phyloP scores from a whole-genome alignment of 805 yeast genomes.

The Wickerhamiella slavikovae region DNA sequence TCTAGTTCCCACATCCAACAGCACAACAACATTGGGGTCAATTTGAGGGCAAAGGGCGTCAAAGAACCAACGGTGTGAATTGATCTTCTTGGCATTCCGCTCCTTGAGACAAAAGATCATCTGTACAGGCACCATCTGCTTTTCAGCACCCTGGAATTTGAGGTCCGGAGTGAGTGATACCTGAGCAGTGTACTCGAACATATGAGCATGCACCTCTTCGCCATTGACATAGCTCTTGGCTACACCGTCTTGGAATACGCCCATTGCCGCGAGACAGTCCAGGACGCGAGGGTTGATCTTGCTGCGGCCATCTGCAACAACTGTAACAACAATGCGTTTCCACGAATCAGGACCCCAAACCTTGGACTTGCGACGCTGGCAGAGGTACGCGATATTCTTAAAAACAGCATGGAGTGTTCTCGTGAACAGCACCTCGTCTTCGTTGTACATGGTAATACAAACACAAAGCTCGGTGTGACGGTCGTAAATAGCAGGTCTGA shows the following conservation, averaged over 20 bases:
- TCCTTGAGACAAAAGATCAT: constrained; percentile 83
- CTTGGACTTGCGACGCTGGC: constrained; percentile 59
- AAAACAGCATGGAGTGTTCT: constrained; percentile 89
- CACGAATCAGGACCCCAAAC: constrained; percentile 95
- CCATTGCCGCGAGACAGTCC: constrained; percentile 81
- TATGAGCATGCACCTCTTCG: constrained; percentile 77
- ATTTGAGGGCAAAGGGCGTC: constrained; percentile 84
- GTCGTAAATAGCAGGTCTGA: constrained; percentile 68
- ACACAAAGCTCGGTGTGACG: constrained; percentile 84
- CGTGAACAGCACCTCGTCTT: constrained; percentile 73
- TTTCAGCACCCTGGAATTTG: constrained; percentile 77
- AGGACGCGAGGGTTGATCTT: constrained; percentile 70
- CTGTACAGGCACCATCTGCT: constrained; percentile 77
- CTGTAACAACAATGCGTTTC: constrained; percentile 86
- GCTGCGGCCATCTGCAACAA: constrained; percentile 87
- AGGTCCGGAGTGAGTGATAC: constrained; percentile 76
- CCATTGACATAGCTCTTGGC: constrained; percentile 88
- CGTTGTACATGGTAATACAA: constrained; percentile 95
- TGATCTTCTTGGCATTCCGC: constrained; percentile 77
- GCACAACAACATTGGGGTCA: constrained; percentile 74
- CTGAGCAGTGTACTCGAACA: constrained; percentile 92
- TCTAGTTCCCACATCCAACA: constrained; percentile 93
- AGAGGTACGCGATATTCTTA: constrained; percentile 74
- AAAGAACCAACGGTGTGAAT: constrained; percentile 95
- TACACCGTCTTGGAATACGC: constrained; percentile 92